Base-by-base conservation (phyloP, 352 stramenopile genomes). In the Phytopythium oedochilum region DNA sequence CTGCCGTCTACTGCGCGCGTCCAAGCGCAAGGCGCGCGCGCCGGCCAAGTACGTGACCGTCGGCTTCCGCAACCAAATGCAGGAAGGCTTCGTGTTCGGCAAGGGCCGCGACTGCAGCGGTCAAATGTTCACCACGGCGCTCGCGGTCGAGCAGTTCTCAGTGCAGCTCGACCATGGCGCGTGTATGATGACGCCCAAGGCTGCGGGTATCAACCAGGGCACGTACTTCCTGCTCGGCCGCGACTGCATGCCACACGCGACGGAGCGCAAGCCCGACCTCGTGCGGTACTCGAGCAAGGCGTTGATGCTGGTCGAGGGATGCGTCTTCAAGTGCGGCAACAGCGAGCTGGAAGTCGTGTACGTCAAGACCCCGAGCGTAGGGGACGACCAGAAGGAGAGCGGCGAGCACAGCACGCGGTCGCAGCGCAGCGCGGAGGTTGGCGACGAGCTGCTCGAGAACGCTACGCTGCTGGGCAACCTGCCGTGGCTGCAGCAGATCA, bases 181-280 rank as follows among this genome's bases (percentile, higher is more conserved):
- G 15, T 88, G 80, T 38, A 70, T 76, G 38, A 66, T 90, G 47
- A 83, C 75, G 8, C 75, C 78, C 0, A 77, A 73, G 7, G 67
- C 70, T 15, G 70, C 73, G 20, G 80, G 80, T 2, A 75, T 89
- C 45, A 90, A 88, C 45, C 70, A 83, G 35, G 80, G 78, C 17
- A 75, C 83, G 55, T 90, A 89, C 40, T 89, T 88, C 36, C 51
- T 90, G 8, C 71, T 89, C 12, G 80, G 80, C 0, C 74, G 78
- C 7, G 70, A 88, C 36, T 63, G 54, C 22, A 66, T 82, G 38
- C 59, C 51, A 7, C 73, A 84, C 47, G 70, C 70, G 35, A 43
- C 36, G 2, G 62, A 54, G 22, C 60, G 68, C 22, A 62, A 60
- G 17, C 39, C 66, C 5, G 80, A 90, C 25, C 36, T 85, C 38